Base-by-base conservation (phyloP, 805 yeast genomes). In the Metschnikowia borealis region DNA sequence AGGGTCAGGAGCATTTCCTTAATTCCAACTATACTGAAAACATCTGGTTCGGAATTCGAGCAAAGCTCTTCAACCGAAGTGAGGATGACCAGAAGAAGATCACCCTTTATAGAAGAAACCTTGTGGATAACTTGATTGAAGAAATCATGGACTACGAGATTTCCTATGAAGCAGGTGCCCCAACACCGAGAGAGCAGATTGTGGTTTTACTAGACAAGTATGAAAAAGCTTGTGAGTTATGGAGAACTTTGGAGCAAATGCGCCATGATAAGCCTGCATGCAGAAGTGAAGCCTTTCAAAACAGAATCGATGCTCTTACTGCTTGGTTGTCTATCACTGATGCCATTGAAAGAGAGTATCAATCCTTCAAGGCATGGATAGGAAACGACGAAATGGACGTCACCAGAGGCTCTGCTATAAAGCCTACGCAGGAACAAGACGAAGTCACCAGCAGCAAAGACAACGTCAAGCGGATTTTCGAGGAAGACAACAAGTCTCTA, bases 41-140 rank as follows among this genome's bases (percentile, higher is more conserved):
- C 52, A 69, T 89, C 35, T 94, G 99, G 99, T 68, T 88, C 48
- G 96, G 92, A 21, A 79, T 94, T 17, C 75, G 88, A 45, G 91
- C 98, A 1, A 88, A 87, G 67, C 75, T 87, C 45, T 82, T 82
- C 52, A 91, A 94, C 17, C 77, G 97, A 52, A 75, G 92, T 0
- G 84, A 85, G 48, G 88, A 82, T 36, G 96, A 89, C 52, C 96
- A 92, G 63, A 71, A 79, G 42, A 79, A 83, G 57, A 76, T 88
- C 11, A 78, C 89, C 3, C 73, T 80, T n/a, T 83, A 83, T 54
- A 74, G 87, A 18, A 71, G 97, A 50, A 80, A 87, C 1, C 70
- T 84, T 3, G 89, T 87, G 2, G 95, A 89, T 64, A 81, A 78
- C 11, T 71, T 89, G 0, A 73, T 94, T 47, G 85, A 85, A 10